phyloP scores from a whole-genome alignment of 2,329 filamentous ascomycete species.

The Colletotrichum zoysiae region DNA sequence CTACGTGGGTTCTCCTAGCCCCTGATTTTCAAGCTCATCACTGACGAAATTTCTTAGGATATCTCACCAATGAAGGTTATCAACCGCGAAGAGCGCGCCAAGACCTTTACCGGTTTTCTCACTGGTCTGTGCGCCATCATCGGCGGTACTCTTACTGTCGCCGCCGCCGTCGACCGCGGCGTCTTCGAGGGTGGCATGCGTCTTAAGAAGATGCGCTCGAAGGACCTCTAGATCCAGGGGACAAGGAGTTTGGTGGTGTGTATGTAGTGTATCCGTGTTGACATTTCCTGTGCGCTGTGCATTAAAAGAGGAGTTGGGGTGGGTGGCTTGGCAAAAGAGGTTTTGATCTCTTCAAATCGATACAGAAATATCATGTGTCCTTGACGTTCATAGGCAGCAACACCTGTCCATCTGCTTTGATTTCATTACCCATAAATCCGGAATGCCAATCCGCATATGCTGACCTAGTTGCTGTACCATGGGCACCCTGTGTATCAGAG shows the following conservation, averaged over 20 bases:
- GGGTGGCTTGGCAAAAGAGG: conserved; percentile 37
- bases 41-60: conserved; percentile 68
- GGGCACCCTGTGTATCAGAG: neutral
- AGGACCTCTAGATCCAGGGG: conserved; percentile 62
- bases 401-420: no score
- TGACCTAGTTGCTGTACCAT: no score
- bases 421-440: neutral
- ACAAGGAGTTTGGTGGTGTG: conserved; percentile 10
- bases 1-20: conserved; percentile 74
- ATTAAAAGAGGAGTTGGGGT: conserved; percentile 43
- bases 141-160: conserved; percentile 94
- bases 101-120: conserved; percentile 92
- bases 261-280: conserved; percentile 40
- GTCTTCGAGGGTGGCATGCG: conserved; percentile 89
- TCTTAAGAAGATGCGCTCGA: conserved; percentile 86
- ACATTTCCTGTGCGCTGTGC: conserved; percentile 35
- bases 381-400: neutral
- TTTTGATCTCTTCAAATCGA: conserved; percentile 31
- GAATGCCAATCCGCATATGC: neutral
- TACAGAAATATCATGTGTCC: conserved; percentile 7
- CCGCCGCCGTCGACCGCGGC: conserved; percentile 90
- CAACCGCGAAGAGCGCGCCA: conserved; percentile 90
- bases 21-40: conserved; percentile 6
- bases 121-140: conserved; percentile 95
- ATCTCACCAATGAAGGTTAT: conserved; percentile 99